Evolutionary conservation across 2,329 filamentous ascomycete genomes (phyloP), one percentile per base, ranked within the genome.

Genomic region (Aspergillus bombycis): DNA sequence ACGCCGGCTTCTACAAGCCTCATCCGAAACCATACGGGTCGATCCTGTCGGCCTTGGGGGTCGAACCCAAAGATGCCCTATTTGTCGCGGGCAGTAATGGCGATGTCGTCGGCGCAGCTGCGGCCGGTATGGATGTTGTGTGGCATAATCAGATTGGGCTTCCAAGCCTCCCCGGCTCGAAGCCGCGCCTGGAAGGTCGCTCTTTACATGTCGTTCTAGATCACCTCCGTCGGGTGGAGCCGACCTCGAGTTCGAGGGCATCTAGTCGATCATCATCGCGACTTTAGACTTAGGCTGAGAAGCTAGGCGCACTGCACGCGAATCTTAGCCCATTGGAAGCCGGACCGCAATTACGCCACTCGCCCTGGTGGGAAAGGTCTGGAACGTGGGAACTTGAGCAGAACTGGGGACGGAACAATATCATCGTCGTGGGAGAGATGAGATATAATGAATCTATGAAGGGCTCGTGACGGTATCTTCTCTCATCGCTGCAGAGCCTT

Each of bases 51-150:
- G 59, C 52, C 9, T 21, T 57, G 28, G 52, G 53, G 5, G 59
- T 61, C 14, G 30, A 56, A 1, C 14, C 50, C 2, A 38, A 30
- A 1, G 59, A 61, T 7, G 53, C 41, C 0, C 41, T 61, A 14
- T 61, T 61, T 50, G 52, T 57, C 16, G 59, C 59, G 9, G 59
- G 59, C 4, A 61, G 59, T 14, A 61, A 61, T 32, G 59, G 59
- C 1, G 59, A 61, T 32, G 59, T 61, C 1, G 41, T 61, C n/a
- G 59, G 59, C 2, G 59, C 59, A n/a, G 59, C 52, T 6, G 28
- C 30, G 38, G 59, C 52, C 3, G 59, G 52, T 16, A 56, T 61
- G 59, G 52, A 61, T 57, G 59, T 61, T 7, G 59, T 61, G 23
- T 61, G 59, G 59, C 59, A 61, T 57, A 61, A 61, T 32, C 59